These are phyloP conservation scores for Xylariaceae sp. DNA, from an alignment of 2,329 filamentous ascomycete species.

Conservation along the genomic window DNA sequence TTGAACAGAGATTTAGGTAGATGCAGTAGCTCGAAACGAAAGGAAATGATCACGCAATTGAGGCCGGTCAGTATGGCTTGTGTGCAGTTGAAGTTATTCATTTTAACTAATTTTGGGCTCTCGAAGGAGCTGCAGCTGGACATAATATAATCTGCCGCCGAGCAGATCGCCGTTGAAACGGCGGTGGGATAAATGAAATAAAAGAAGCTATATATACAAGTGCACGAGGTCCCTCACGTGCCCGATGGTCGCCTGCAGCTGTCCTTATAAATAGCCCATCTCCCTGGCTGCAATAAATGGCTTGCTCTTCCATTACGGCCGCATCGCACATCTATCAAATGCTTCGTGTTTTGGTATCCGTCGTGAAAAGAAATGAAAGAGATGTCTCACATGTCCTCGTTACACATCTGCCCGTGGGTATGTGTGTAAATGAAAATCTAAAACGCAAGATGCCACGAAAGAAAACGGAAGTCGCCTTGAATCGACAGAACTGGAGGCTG, in stretches of 20 bases:
- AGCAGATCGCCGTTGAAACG: too few relatives aligned
- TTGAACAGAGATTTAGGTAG: too few relatives aligned
- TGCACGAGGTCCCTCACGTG: slow-evolving; percentile 18
- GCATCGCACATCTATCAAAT: slow-evolving; percentile 25
- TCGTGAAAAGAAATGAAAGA: slow-evolving; percentile 21
- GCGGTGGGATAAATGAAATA: not conserved
- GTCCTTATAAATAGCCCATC: slow-evolving; percentile 4
- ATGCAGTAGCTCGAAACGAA: too few relatives aligned
- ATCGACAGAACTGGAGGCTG: too few relatives aligned
- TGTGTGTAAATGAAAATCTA: slow-evolving; percentile 20
- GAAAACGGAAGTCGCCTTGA: too few relatives aligned
- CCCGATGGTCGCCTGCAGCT: slow-evolving; percentile 7
- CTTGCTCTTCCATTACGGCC: slow-evolving; percentile 7
- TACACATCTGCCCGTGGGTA: not conserved
- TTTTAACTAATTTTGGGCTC: too few relatives aligned
- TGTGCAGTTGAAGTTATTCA: too few relatives aligned
- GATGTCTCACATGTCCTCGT: slow-evolving; percentile 15
- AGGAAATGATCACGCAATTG: too few relatives aligned
- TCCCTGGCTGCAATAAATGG: slow-evolving; percentile 3
- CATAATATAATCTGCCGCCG: too few relatives aligned
- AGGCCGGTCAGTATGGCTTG: too few relatives aligned
- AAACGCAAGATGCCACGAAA: slow-evolving; percentile 19
- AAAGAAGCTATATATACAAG: slow-evolving; percentile 1
- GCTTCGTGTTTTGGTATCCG: slow-evolving; percentile 27
- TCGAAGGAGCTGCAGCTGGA: too few relatives aligned